Base-by-base conservation (phyloP, 345 rosid species). In the Sonneratia caseolaris region DNA sequence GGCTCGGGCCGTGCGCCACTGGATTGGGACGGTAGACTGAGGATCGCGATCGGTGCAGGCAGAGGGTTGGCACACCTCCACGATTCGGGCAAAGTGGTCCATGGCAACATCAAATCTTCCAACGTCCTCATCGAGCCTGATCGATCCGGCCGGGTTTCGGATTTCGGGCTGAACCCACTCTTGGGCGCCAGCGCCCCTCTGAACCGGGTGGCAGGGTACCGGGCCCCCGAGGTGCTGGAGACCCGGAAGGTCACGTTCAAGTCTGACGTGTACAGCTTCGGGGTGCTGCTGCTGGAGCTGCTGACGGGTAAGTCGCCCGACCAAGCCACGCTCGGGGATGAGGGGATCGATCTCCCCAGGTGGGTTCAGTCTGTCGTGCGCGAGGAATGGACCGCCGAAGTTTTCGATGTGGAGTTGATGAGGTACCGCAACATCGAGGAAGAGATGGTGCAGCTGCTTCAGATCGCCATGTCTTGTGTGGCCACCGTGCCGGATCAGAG, bases 351-450 rank as follows among this genome's bases (percentile, higher is more conserved):
- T 80, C 77, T 95, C 66, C 99, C 99, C 0, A 73, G 99, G 57
- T 95, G 99, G 99, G 99, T 95, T 37, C 97, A 90, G 70, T 95
- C 99, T 0, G 99, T 95, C 59, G 99, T 95, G 4, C 76, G 99
- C 2, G 99, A 95, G 80, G 99, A 95, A 72, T 95, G 99, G 99
- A 92, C 99, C 9, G 99, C 99, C 0, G 97, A 92, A 81, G 99
- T 95, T 0, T 90, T 95, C 37, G 99, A 90, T 1, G 93, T 87
- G 67, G 99, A 95, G 85, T 76, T 95, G 22, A 92, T 92, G 96
- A 81, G 93, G 73, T 86, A 87, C 66, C 95, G 87, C 57, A 90
- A 86, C 87, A 87, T 90, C 5, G 99, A 94, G 74, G 98, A 95
- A 73, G 99, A 95, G 79, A 95, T 95, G 99, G 99, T 92, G 65